Conservation (phyloP, 805 yeast species). For the Yueomyces sinensis region DNA sequence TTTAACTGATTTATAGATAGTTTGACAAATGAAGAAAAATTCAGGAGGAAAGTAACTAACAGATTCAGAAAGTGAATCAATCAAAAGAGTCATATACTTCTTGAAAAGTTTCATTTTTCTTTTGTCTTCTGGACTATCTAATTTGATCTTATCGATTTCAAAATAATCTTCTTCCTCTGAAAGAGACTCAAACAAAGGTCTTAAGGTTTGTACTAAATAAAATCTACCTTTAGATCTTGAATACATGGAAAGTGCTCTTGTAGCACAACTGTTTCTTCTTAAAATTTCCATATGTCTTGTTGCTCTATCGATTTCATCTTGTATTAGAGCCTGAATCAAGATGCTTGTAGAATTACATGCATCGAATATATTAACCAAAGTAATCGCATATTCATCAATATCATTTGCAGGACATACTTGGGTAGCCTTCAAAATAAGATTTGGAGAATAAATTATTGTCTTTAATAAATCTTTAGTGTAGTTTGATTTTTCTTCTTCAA, state of each 20-base stretch:
- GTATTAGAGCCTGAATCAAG: conserved; percentile 41
- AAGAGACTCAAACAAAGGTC: conserved; percentile 44
- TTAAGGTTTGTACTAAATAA: conserved; percentile 40
- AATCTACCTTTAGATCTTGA: conserved; percentile 54
- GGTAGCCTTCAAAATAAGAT: conserved; percentile 39
- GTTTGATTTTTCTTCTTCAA: conserved; percentile 17
- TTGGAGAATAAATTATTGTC: conserved; percentile 26
- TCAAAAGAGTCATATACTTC: conserved; percentile 40
- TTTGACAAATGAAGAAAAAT: conserved; percentile 55
- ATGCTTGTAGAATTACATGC: conserved; percentile 30
- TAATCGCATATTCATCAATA: conserved; percentile 56
- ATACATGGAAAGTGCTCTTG: conserved; percentile 58
- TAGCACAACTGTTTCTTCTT: conserved; percentile 72
- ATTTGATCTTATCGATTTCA: conserved; percentile 46
- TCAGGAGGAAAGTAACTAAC: conserved; percentile 52
- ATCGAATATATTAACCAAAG: conserved; percentile 43
- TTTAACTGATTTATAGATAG: conserved; percentile 44
- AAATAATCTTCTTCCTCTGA: conserved; percentile 37
- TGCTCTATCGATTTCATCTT: conserved; percentile 48
- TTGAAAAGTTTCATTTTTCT: conserved; percentile 35
- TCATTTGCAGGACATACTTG: conserved; percentile 54
- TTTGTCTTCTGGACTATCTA: conserved; percentile 27
- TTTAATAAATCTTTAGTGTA: conserved; percentile 21
- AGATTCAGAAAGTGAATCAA: conserved; percentile 48
- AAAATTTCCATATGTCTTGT: conserved; percentile 57